Conservation (phyloP, 1,284 basidiomycete species). For the Cystobasidium sp. region DNA sequence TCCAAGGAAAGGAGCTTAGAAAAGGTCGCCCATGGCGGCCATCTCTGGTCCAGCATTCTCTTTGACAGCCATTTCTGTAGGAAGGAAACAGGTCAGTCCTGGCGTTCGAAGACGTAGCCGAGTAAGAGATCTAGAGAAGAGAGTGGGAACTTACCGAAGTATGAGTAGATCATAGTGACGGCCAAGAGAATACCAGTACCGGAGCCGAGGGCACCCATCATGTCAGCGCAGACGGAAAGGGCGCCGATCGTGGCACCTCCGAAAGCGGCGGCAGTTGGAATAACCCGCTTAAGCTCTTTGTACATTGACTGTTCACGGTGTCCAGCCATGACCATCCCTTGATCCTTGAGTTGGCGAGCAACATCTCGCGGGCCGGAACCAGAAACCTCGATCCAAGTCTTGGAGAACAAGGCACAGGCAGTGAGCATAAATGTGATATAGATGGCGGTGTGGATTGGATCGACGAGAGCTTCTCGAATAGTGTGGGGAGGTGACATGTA, state of each 20-base stretch:
- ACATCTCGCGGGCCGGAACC: conserved; percentile 93
- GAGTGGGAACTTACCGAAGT: conserved; percentile 21
- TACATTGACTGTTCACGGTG: conserved; percentile 97
- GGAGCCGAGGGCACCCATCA: conserved; percentile 93
- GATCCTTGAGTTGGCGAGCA: conserved; percentile 97
- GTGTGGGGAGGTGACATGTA: conserved; percentile 97
- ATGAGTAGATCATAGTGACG: conserved; percentile 95
- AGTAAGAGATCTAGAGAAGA: background rate
- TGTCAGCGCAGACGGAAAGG: conserved; percentile 90
- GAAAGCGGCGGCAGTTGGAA: conserved; percentile 95
- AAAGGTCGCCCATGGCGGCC: conserved; percentile 43
- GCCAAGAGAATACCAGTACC: conserved; percentile 96
- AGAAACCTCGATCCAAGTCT: conserved; percentile 99
- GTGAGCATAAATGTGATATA: conserved; percentile 93
- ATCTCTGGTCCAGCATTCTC: conserved; percentile 39
- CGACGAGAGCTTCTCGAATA: conserved; percentile 79
- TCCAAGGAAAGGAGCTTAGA: conserved; percentile 7
- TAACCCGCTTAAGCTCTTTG: conserved; percentile 97
- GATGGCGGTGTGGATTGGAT: conserved; percentile 90
- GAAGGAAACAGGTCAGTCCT: conserved; percentile 9
- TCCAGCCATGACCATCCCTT: conserved; percentile 98
- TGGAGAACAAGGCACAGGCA: conserved; percentile 95
- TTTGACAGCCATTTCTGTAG: conserved; percentile 41
- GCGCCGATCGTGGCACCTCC: conserved; percentile 94
- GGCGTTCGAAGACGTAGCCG: background rate